These are phyloP conservation scores for Penicillium simplicissimum DNA, from an alignment of 495 filamentous ascomycete genomes.

Conservation along the genomic window DNA sequence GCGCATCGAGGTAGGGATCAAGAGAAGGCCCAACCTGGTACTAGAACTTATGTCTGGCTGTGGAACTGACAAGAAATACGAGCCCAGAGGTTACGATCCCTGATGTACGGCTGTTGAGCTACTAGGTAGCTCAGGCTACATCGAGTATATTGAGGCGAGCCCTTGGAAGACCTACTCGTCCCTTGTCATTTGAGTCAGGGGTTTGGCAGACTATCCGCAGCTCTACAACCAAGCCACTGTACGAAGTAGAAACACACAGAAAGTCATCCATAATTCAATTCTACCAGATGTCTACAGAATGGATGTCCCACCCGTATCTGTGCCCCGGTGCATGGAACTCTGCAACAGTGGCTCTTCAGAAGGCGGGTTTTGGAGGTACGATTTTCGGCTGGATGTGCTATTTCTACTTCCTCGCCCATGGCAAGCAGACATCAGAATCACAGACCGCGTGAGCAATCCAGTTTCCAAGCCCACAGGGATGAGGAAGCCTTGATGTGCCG, in stretches of 20 bases:
- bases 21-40: too few relatives aligned
- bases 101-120: too few relatives aligned
- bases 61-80: too few relatives aligned
- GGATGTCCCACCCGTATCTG: slow-evolving; percentile 94
- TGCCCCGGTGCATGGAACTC: slow-evolving; percentile 73
- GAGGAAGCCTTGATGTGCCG: slow-evolving; percentile 49
- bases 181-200: too few relatives aligned
- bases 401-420: slow-evolving; percentile 49
- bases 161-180: too few relatives aligned
- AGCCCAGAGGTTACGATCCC: too few relatives aligned
- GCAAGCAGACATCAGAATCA: slow-evolving; percentile 27
- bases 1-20: too few relatives aligned
- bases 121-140: too few relatives aligned
- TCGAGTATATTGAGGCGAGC: too few relatives aligned
- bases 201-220: too few relatives aligned
- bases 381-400: slow-evolving; percentile 41
- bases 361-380: slow-evolving; percentile 52
- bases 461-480: slow-evolving; percentile 31
- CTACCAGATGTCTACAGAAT: slow-evolving; percentile 3
- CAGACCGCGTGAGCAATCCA: slow-evolving; percentile 21
- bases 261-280: not conserved
- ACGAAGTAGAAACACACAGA: not conserved
- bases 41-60: too few relatives aligned
- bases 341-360: slow-evolving; percentile 84
- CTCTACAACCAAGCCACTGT: not conserved